Evolutionary conservation across 2,329 filamentous ascomycete genomes (phyloP).

Genomic region (Fusarium falciforme): DNA sequence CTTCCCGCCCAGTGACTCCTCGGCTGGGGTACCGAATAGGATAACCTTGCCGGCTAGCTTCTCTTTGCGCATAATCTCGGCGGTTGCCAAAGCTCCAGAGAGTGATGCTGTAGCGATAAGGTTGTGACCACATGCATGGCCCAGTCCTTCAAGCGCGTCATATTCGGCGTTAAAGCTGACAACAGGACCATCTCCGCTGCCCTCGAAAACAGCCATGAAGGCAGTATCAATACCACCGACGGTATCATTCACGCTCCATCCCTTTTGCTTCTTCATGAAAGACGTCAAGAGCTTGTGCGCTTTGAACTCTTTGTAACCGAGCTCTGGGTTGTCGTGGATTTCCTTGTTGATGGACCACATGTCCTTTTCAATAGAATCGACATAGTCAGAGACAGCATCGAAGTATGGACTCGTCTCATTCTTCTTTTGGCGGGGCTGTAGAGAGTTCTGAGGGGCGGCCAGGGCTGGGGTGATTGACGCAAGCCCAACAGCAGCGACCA

Average conservation of each 20-base stretch:
- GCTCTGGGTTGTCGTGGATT: conserved; percentile 58
- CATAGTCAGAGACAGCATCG: conserved; percentile 22
- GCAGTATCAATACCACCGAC: conserved; percentile 57
- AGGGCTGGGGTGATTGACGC: not conserved
- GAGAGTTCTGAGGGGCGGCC: not conserved
- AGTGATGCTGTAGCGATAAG: conserved; percentile 36
- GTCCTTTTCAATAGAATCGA: conserved; percentile 31
- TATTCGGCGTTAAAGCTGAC: conserved; percentile 58
- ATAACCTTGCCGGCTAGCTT: conserved; percentile 34
- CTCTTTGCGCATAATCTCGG: conserved; percentile 32
- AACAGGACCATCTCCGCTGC: conserved; percentile 49
- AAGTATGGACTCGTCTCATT: conserved; percentile 24
- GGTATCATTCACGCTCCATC: conserved; percentile 54
- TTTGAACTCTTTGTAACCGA: conserved; percentile 55
- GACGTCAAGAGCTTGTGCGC: conserved; percentile 55
- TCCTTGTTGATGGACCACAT: conserved; percentile 51
- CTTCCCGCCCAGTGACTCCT: conserved; percentile 36
- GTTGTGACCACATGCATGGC: conserved; percentile 39
- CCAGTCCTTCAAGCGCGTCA: conserved; percentile 32
- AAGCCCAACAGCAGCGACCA: conserved; percentile 9
- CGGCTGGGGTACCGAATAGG: conserved; percentile 36
- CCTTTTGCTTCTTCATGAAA: conserved; percentile 48
- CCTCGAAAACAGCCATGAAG: conserved; percentile 56
- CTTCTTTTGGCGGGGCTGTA: conserved; percentile 22
- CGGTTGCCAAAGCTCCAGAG: conserved; percentile 23